These are phyloP conservation scores for Yarrowia sp. DNA, from an alignment of 805 yeast genomes.

Conservation along the genomic window DNA sequence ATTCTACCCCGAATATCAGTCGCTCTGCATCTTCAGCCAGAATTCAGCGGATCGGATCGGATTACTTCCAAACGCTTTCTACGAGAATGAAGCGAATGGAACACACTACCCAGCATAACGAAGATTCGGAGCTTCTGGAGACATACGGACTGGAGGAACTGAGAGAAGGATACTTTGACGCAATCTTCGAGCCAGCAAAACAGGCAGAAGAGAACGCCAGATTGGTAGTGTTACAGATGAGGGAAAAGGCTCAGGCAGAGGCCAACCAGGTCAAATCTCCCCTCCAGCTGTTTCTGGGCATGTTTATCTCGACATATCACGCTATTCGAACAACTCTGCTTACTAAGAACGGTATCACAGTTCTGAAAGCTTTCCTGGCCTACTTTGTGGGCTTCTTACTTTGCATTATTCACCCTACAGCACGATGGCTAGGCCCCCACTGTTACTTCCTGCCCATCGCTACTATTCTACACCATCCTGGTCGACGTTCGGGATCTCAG, in stretches of 20 bases:
- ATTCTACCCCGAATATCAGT: conserved; percentile 22
- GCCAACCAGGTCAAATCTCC: conserved; percentile 14
- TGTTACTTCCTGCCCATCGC: conserved; percentile 56
- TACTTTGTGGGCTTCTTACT: conserved; percentile 53
- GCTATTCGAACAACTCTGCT: conserved; percentile 8
- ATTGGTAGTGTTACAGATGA: conserved; percentile 3
- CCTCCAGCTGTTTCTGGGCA: not conserved
- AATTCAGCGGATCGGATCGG: conserved; percentile 22
- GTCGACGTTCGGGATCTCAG: conserved; percentile 57
- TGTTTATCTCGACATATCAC: conserved; percentile 8
- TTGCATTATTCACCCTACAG: conserved; percentile 52
- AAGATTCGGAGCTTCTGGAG: conserved; percentile 49
- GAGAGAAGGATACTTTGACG: conserved; percentile 59
- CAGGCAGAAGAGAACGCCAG: conserved; percentile 25
- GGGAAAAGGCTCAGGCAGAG: not conserved
- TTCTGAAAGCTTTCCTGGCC: conserved; percentile 52
- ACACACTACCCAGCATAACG: not conserved
- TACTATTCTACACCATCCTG: conserved; percentile 57
- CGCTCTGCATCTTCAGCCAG: conserved; percentile 13
- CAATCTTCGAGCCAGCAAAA: conserved; percentile 48
- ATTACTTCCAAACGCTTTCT: conserved; percentile 30
- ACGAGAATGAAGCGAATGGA: conserved; percentile 31
- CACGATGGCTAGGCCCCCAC: conserved; percentile 55
- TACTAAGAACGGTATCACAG: conserved; percentile 27
- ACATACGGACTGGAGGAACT: conserved; percentile 55